Evolutionary conservation across 345 rosid species (phyloP).

Genomic region (Hirschfeldia incana): DNA sequence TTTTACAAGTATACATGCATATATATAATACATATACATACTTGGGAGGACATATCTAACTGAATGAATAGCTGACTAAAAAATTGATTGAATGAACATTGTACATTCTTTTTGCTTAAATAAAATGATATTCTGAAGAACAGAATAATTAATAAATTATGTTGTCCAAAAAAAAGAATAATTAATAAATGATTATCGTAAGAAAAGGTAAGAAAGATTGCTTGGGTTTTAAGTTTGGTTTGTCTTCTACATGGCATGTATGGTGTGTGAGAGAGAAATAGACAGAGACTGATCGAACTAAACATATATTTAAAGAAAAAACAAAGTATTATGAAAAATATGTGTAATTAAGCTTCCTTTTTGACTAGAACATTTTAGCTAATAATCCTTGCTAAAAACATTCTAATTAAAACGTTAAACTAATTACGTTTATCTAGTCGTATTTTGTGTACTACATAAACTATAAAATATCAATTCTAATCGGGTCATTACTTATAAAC

Average conservation of each 20-base stretch:
- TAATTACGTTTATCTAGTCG: neutral
- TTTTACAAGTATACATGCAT: constrained; percentile 11
- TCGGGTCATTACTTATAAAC: neutral
- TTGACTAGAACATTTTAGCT: constrained; percentile 5
- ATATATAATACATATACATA: neutral
- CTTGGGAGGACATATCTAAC: neutral
- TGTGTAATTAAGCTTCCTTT: neutral
- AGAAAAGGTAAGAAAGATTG: constrained; percentile 34
- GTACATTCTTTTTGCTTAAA: neutral
- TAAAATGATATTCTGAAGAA: constrained; percentile 1
- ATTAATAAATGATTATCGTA: constrained; percentile 16
- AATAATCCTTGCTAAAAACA: neutral
- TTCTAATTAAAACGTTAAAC: no score
- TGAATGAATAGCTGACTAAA: neutral
- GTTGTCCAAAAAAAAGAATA: neutral
- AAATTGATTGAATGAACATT: neutral
- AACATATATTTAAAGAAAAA: constrained; percentile 20
- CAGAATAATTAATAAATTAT: neutral
- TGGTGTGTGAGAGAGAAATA: constrained; percentile 28
- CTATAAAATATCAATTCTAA: neutral
- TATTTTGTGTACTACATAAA: neutral
- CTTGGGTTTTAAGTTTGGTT: constrained; percentile 67
- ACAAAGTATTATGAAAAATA: constrained; percentile 49
- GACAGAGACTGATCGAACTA: constrained; percentile 25
- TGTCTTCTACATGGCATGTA: constrained; percentile 28